phyloP scores from a whole-genome alignment of 768 basidiomycete species.

The Clavulina sp. region DNA sequence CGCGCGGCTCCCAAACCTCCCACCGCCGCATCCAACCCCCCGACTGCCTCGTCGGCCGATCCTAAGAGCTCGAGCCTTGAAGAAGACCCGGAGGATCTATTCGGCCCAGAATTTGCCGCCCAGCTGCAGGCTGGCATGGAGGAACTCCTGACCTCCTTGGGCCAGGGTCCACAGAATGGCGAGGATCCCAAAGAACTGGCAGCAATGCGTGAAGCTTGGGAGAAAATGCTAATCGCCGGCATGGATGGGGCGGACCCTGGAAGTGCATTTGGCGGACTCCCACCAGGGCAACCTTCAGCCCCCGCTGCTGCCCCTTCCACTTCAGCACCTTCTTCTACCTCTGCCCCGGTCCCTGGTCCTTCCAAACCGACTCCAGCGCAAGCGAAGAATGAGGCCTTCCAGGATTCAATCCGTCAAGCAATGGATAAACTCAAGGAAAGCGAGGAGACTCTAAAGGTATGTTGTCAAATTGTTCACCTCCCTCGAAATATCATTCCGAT shows the following conservation, averaged over 20 bases:
- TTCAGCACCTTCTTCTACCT: background rate
- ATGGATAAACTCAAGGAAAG: slow-evolving; percentile 58
- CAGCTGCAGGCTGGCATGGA: slow-evolving; percentile 31
- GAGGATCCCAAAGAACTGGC: slow-evolving; percentile 10
- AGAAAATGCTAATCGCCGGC: slow-evolving; percentile 47
- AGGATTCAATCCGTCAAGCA: slow-evolving; percentile 48
- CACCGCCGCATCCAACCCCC: no score
- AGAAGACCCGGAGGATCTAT: slow-evolving; percentile 12
- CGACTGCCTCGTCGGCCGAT: no score
- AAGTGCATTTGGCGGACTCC: background rate
- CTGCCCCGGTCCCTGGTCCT: slow-evolving; percentile 8
- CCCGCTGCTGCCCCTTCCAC: slow-evolving; percentile 4
- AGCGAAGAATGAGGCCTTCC: slow-evolving; percentile 32
- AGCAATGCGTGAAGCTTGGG: slow-evolving; percentile 38
- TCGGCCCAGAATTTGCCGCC: slow-evolving; percentile 20
- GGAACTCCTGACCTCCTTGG: slow-evolving; percentile 25
- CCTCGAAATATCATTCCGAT: background rate
- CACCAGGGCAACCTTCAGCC: no score
- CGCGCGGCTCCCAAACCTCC: no score
- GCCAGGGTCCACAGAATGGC: slow-evolving; percentile 8
- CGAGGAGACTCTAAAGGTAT: slow-evolving; percentile 32
- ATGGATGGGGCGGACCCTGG: slow-evolving; percentile 29
- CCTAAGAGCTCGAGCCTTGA: no score
- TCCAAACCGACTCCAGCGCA: background rate
- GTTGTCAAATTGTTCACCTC: background rate